Percentiles rank a stretch among this genome's conserved stretches.
phyloP scores from a whole-genome alignment of 805 yeast genomes.

The Saccharomycopsis vini region DNA sequence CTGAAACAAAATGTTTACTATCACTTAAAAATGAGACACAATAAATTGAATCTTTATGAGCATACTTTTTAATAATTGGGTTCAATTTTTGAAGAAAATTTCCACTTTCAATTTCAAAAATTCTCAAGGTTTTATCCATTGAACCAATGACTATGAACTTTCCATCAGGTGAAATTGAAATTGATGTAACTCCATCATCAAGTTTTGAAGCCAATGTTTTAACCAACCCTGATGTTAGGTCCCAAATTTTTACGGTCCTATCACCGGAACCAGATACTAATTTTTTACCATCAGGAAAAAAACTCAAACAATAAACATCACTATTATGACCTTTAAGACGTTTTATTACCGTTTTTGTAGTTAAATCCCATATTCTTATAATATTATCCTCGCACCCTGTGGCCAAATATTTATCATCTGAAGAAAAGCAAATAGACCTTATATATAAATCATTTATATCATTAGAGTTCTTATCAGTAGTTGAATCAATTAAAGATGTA shows the following conservation, averaged over 20 bases:
- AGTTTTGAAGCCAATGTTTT: conserved; percentile 79
- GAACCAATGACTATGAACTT: conserved; percentile 93
- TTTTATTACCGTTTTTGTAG: conserved; percentile 75
- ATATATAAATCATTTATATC: conserved; percentile 71
- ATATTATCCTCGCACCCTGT: conserved; percentile 81
- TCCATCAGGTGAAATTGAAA: conserved; percentile 94
- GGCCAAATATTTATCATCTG: conserved; percentile 71
- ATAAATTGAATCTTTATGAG: conserved; percentile 94
- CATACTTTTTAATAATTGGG: too few species aligned
- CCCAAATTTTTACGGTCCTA: conserved; percentile 95
- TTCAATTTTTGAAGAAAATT: too few species aligned
- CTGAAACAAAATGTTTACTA: conserved; percentile 87
- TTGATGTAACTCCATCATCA: conserved; percentile 98
- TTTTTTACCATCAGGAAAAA: conserved; percentile 88
- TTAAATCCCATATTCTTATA: conserved; percentile 93
- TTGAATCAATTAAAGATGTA: conserved; percentile 78
- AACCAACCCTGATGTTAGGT: conserved; percentile 81
- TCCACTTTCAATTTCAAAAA: conserved; percentile 81
- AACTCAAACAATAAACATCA: conserved; percentile 92
- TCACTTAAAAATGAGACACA: conserved; percentile 88
- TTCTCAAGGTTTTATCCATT: conserved; percentile 88
- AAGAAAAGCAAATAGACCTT: conserved; percentile 92
- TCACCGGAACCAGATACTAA: conserved; percentile 95
- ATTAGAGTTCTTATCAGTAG: conserved; percentile 23
- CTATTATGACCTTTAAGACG: conserved; percentile 92